These are phyloP conservation scores for Boletus semigastroideus DNA, from an alignment of 1,284 basidiomycete genomes.

Conservation along the genomic window DNA sequence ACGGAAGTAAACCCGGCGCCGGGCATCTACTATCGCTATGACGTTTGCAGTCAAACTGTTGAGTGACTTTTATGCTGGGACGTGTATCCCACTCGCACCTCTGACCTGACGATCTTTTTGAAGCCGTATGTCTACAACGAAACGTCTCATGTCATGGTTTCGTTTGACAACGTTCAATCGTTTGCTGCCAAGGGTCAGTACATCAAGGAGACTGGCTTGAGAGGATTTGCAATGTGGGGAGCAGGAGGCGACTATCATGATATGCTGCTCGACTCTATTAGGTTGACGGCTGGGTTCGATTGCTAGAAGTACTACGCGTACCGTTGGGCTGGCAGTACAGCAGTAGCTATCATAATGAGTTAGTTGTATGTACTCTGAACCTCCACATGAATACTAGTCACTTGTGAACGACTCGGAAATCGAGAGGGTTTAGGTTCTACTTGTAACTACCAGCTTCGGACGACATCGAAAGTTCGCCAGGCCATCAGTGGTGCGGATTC, in stretches of 20 bases:
- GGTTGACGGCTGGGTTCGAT: constrained; percentile 38
- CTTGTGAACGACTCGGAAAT: too few species aligned
- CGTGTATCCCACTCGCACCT: background rate
- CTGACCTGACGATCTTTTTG: background rate
- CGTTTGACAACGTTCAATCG: constrained; percentile 40
- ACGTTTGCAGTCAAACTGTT: constrained; percentile 50
- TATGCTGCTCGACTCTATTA: constrained; percentile 52
- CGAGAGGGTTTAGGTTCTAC: too few species aligned
- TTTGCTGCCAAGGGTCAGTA: constrained; percentile 58
- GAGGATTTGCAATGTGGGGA: constrained; percentile 61
- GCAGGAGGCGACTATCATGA: constrained; percentile 52
- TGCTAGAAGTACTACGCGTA: background rate
- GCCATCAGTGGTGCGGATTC: too few species aligned
- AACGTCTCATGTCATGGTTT: constrained; percentile 37
- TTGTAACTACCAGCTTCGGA: too few species aligned
- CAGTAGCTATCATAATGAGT: too few species aligned
- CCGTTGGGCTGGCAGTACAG: too few species aligned
- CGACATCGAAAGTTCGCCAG: too few species aligned
- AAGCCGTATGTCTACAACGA: constrained; percentile 50
- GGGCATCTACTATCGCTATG: constrained; percentile 44
- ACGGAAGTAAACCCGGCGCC: constrained; percentile 35
- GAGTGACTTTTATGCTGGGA: constrained; percentile 20
- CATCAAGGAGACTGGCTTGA: constrained; percentile 44
- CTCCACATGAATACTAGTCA: too few species aligned
- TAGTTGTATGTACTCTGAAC: too few species aligned